Percentiles rank a stretch among this genome's conserved stretches.
Evolutionary conservation across 768 basidiomycete genomes (phyloP).

Genomic region (Boletales sp.): DNA sequence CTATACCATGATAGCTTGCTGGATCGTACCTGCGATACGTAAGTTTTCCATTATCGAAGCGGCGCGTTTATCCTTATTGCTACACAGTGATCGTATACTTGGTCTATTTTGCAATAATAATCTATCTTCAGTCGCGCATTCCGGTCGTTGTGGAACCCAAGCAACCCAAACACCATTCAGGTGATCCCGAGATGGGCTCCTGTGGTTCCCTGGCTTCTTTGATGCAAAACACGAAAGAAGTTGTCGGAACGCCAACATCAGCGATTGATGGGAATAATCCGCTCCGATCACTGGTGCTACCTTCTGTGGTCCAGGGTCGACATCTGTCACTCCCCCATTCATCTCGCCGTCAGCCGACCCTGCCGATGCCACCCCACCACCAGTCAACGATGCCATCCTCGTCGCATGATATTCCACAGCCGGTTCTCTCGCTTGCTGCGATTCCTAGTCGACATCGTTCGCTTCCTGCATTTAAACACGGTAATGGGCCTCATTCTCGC

Average conservation of each 20-base stretch:
- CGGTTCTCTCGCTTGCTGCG: not conserved
- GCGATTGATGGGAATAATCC: not conserved
- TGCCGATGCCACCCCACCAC: conserved; percentile 1
- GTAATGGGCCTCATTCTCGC: not conserved
- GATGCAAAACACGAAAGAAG: conserved; percentile 4
- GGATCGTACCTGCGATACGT: conserved; percentile 54
- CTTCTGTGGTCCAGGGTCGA: conserved; percentile 6
- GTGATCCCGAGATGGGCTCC: conserved; percentile 20
- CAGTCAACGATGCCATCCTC: conserved; percentile 11
- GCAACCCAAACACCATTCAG: not conserved
- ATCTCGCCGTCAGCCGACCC: conserved; percentile 1
- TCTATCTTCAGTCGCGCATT: conserved; percentile 33
- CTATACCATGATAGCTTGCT: conserved; percentile 48
- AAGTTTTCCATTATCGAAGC: conserved; percentile 17
- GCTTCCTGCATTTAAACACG: conserved; percentile 20
- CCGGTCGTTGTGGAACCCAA: conserved; percentile 16
- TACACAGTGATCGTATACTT: conserved; percentile 42
- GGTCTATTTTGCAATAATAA: conserved; percentile 36
- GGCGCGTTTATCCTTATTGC: conserved; percentile 3
- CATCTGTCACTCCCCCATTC: conserved; percentile 3
- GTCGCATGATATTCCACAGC: not conserved
- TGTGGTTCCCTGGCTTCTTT: conserved; percentile 2
- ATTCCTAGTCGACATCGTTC: conserved; percentile 17
- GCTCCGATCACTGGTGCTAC: conserved; percentile 7
- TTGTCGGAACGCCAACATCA: not conserved